Percentiles rank a stretch among this genome's conserved stretches.
Conservation (phyloP, 176 grass and related monocot species). For the Alopecurus myosuroides region DNA sequence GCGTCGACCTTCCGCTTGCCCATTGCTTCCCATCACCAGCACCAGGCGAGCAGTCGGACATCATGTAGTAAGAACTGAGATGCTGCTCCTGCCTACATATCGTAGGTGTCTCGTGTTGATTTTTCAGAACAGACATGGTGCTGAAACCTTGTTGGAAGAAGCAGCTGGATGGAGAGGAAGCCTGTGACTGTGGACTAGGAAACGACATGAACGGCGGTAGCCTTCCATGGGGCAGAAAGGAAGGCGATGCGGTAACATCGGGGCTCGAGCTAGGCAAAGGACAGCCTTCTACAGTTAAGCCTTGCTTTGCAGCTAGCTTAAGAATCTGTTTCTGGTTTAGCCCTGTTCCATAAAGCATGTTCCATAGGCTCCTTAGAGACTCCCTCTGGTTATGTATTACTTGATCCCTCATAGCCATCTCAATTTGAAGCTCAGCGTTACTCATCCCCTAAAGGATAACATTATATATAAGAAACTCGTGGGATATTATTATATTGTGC, state of each 20-base stretch:
- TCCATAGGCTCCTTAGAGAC: constrained; percentile 77
- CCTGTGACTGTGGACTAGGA: constrained; percentile 30
- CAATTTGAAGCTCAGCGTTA: constrained; percentile 94
- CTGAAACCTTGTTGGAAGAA: constrained; percentile 86
- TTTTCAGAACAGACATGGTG: constrained; percentile 46
- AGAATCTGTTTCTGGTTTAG: constrained; percentile 89
- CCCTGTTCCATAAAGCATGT: constrained; percentile 78
- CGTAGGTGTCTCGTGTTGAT: constrained; percentile 46
- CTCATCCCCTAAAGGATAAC: constrained; percentile 54
- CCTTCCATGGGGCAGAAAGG: constrained; percentile 26
- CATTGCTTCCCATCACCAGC: constrained; percentile 34
- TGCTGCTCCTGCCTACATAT: constrained; percentile 67
- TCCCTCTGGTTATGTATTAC: constrained; percentile 98
- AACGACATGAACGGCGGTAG: constrained; percentile 42
- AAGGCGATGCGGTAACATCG: constrained; percentile 20
- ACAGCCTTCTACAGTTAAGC: constrained; percentile 77
- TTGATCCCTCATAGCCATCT: constrained; percentile 99
- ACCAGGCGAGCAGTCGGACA: constrained; percentile 39
- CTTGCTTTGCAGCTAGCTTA: constrained; percentile 80
- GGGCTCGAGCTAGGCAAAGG: constrained; percentile 45
- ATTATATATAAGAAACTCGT: constrained; percentile 4
- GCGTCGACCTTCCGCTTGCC: constrained; percentile 28
- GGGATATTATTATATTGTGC: constrained; percentile 8
- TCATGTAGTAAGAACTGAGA: constrained; percentile 68
- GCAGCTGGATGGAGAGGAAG: constrained; percentile 47